Evolutionary conservation across 306 rosid genomes (phyloP), one percentile per base, ranked within the genome.

Genomic region (Cyamopsis tetragonoloba): DNA sequence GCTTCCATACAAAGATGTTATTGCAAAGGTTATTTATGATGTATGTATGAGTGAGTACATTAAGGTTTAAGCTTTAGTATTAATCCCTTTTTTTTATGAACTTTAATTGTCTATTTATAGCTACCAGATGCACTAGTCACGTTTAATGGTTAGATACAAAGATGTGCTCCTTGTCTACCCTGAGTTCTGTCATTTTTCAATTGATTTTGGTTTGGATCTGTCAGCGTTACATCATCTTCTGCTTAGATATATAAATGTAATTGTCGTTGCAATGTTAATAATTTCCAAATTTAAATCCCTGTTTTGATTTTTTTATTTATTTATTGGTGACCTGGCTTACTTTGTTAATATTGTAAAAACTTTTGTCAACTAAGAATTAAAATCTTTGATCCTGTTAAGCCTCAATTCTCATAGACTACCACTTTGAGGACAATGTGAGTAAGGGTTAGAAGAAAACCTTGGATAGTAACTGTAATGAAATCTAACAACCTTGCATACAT

Each of bases 1-100:
- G 65, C 93, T 89, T 66, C 84, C 88, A 15, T 80, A 80, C 84
- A 93, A 93, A 81, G 87, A 89, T 76, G 91, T 89, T 63, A 89
- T 93, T 54, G 98, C 98, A 0, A 89, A 86, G 80, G 96, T 93
- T 81, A 83, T 93, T 49, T 86, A 86, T 46, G 97, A 93, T 80
- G 98, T 93, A 84, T 6, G 96, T 76, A 46, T 55, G 65, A 28
- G 31, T 55, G 65, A 28, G 31, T 55, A 5, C 60, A 64, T 57
- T 20, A 5, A 62, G 23, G 14, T 69, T 39, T 12, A 65, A 32
- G 58, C 24, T 41, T 70, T 66, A 27, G 1, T 26, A 47, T 24
- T 28, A 14, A 51, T 27, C 44, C 20, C 6, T 3, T 35, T n/a
- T 64, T 24, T 13, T 17, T 46, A n/a, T 1, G 20, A 68, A 31